Evolutionary conservation across 345 rosid genomes (phyloP).

Genomic region (Acer yangbiense): DNA sequence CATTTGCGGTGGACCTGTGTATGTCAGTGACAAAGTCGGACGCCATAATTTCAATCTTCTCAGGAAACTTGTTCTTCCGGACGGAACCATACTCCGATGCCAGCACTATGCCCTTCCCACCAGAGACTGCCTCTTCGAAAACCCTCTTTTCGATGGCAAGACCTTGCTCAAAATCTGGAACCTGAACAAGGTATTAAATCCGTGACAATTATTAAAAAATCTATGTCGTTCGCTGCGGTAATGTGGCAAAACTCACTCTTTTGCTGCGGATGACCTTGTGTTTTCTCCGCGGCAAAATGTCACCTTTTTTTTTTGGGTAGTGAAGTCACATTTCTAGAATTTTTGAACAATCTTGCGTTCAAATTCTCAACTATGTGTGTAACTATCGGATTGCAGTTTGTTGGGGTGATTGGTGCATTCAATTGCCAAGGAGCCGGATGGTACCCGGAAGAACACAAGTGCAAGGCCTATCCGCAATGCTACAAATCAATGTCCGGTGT

Average conservation of each 20-base stretch:
- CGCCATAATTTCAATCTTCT: conserved; percentile 35
- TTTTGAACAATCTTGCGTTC: too few species aligned
- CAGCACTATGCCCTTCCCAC: conserved; percentile 34
- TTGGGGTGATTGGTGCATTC: conserved; percentile 30
- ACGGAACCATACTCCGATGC: conserved; percentile 30
- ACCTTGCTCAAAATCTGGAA: conserved; percentile 20
- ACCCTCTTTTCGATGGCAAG: conserved; percentile 16
- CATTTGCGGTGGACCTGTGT: conserved; percentile 27
- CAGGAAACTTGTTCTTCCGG: conserved; percentile 28
- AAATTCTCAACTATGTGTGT: not conserved
- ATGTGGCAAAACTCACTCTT: too few species aligned
- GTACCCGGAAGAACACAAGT: conserved; percentile 17
- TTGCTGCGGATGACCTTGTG: too few species aligned
- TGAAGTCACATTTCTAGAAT: too few species aligned
- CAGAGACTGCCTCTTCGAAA: conserved; percentile 25
- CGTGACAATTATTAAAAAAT: too few species aligned
- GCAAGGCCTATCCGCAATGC: conserved; percentile 8
- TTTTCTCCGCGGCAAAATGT: too few species aligned
- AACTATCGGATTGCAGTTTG: conserved; percentile 1
- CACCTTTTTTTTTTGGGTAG: too few species aligned
- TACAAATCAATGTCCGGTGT: conserved; percentile 11
- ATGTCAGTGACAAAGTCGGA: conserved; percentile 31
- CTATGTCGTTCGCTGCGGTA: too few species aligned
- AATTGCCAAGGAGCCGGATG: conserved; percentile 40
- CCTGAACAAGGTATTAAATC: conserved; percentile 13